phyloP scores from a whole-genome alignment of 352 stramenopile species.

The Phytophthora vignae region DNA sequence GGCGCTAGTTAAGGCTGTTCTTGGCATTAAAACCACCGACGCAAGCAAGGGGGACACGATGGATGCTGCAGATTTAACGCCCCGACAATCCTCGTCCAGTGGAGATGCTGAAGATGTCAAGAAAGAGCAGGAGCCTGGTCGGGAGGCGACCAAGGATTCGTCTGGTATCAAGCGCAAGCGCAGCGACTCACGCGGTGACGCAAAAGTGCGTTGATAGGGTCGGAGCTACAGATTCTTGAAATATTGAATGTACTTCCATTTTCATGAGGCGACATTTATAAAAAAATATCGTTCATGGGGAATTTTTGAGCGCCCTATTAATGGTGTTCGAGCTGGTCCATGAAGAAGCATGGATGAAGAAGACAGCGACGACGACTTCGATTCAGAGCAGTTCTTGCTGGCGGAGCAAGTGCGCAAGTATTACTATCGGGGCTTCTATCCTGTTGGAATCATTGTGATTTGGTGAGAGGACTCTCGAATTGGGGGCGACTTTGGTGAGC shows the following conservation, averaged over 20 bases:
- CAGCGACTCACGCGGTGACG: constrained; percentile 29
- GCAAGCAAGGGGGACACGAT: constrained; percentile 25
- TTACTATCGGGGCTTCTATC: constrained; percentile 40
- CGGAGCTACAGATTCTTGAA: neutral
- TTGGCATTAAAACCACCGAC: constrained; percentile 47
- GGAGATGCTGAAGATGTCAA: constrained; percentile 20
- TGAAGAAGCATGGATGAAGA: constrained; percentile 7
- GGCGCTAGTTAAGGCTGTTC: constrained; percentile 75
- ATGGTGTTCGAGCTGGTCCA: neutral
- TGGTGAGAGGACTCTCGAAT: constrained; percentile 35
- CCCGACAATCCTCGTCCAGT: neutral
- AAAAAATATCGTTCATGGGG: too few relatives aligned
- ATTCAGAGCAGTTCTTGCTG: constrained; percentile 54
- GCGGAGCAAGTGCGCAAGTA: constrained; percentile 70
- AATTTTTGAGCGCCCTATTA: neutral
- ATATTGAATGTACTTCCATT: too few relatives aligned
- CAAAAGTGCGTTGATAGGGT: too few relatives aligned
- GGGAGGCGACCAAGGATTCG: constrained; percentile 10
- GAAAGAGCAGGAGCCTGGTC: constrained; percentile 21
- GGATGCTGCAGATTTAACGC: constrained; percentile 11
- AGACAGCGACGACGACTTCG: constrained; percentile 30
- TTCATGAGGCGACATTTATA: too few relatives aligned
- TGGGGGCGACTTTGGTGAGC: too few relatives aligned
- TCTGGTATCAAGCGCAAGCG: constrained; percentile 43
- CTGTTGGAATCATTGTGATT: constrained; percentile 56